Base-by-base conservation (phyloP, 2,329 filamentous ascomycete species). In the Fusarium chlamydosporum region DNA sequence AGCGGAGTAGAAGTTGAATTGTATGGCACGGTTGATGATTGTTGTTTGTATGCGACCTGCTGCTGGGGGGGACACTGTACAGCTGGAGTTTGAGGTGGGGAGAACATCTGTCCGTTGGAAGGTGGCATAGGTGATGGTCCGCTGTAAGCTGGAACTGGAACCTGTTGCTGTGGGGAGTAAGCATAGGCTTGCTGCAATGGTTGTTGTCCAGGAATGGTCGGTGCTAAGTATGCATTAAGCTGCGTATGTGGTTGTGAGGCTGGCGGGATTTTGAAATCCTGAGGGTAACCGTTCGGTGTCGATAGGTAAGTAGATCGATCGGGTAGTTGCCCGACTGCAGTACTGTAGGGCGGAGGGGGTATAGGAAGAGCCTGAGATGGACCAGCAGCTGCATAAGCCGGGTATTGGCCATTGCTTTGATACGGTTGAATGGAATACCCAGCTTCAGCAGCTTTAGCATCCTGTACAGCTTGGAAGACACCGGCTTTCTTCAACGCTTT, bases 401-500 rank as follows among this genome's bases (percentile, higher is more conserved):
- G 63, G 27, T 61, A 55, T 2, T 68, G 66, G 2, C 34, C 58
- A 13, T 72, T 56, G 9, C 27, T 51, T 4, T 10, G 60, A 16
- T 75, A 72, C 1, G 46, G 68, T 6, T 73, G 65, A 6, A 61
- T 29, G 0, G 71, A 23, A 46, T 73, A 72, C 5, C 64, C 66
- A 15, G 71, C 73, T 48, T 72, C 78, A n/a, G 67, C 72, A 6
- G 70, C 72, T 34, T 71, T 78, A 0, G 75, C 74, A 41, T 76
- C 68, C 2, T 72, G 56, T 1, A 79, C 76, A 11, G 73, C 74
- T 10, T 78, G 53, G 27, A 77, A 79, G 3, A 77, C 75, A 3
- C 77, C 73, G 2, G 78, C 76, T 3, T 75, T 73, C n/a, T 72
- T 40, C n/a, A 78, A 74, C 0, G 79, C 72, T 45, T 78, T 79